phyloP scores from a whole-genome alignment of 2,329 filamentous ascomycete species.

The Aureobasidium lini region DNA sequence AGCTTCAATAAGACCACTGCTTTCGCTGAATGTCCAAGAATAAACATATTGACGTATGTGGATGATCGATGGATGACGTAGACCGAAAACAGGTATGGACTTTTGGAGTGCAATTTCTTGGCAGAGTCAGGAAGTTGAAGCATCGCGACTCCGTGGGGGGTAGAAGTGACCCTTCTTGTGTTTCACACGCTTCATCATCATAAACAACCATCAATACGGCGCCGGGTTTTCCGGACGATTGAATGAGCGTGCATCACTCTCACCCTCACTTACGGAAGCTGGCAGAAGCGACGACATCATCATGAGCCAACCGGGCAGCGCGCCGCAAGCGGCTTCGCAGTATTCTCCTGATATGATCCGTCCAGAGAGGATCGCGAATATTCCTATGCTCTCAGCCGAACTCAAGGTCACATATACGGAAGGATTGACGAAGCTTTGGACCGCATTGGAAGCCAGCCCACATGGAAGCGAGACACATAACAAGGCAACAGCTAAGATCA shows the following conservation, averaged over 20 bases:
- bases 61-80: too few relatives aligned
- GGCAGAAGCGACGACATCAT: background rate
- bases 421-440: conserved; percentile 16
- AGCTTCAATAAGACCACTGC: background rate
- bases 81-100: background rate
- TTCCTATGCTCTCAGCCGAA: conserved; percentile 16
- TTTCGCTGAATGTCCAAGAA: background rate
- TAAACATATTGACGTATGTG: background rate
- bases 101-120: too few relatives aligned
- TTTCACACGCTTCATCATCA: background rate
- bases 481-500: conserved; percentile 17
- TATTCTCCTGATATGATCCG: conserved; percentile 16
- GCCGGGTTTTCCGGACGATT: background rate
- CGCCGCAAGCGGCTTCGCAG: background rate
- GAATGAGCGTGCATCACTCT: background rate
- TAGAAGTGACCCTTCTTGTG: background rate
- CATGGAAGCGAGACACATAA: conserved; percentile 14
- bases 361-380: conserved; percentile 15
- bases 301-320: conserved; percentile 7
- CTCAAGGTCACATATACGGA: conserved; percentile 13
- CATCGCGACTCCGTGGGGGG: background rate
- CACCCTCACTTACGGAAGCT: background rate
- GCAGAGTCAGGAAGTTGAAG: background rate
- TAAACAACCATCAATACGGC: background rate
- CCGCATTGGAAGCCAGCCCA: conserved; percentile 12